Evolutionary conservation across 148 eudicot genomes (phyloP), one percentile per base, ranked within the genome.

Genomic region (Polygonum aviculare): DNA sequence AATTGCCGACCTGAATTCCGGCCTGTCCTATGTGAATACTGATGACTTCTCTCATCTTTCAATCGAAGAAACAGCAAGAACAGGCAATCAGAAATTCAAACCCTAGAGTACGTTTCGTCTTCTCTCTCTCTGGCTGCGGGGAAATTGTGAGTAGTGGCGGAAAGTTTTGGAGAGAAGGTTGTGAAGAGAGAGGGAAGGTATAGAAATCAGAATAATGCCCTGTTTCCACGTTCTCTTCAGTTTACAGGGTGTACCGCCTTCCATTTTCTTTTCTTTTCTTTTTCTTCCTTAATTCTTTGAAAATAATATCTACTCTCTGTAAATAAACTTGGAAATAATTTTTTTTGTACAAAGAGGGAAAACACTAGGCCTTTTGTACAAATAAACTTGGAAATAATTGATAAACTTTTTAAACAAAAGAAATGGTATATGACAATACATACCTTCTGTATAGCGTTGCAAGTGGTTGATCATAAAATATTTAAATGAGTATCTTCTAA

Each of bases 1-100:
- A 72, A 72, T 72, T 72, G 35, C 75, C 75, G 54, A 72, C 75
- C 75, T 72, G 75, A 72, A 72, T 72, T 16, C 75, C 75, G 8
- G 75, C 75, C 54, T 72, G 75, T 3, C 75, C 75, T 72, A 72
- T 72, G 50, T 72, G 75, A 45, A 72, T 72, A 7, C 75, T 72
- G 31, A 72, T 72, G 15, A 72, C 54, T 72, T 72, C 75, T 72
- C 75, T 44, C 75, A 72, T 72, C 75, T 72, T 72, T 72, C 33
- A 38, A 45, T 70, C 14, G 12, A 21, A 3, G 10, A 11, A 57
- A 57, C 65, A 35, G 35, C 2, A 26, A 35, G 41, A 67, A 1
- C 44, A 67, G 38, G 6, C 9, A 39, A 65, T 12, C 18, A 36
- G 36, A 2, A 35, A 65, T 35, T 39, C 45, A 33, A 67, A 62